A percentile compares a stretch with the other conserved stretches of the same genome.
Evolutionary conservation across 208 protist genomes (phyloP).

Genomic region (Wallacemonas sp.): DNA sequence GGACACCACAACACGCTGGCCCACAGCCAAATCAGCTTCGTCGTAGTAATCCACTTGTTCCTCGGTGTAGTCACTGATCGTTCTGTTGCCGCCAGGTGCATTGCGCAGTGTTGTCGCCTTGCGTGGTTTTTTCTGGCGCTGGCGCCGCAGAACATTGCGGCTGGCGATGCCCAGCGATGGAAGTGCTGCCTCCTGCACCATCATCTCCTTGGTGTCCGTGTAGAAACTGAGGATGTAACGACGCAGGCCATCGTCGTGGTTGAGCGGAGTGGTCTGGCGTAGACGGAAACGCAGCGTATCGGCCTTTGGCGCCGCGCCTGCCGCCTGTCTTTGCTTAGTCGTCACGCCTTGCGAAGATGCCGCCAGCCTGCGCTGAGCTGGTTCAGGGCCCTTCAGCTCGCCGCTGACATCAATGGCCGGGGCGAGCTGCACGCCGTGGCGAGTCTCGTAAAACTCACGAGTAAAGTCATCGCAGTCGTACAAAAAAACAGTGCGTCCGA

Average conservation of each 20-base stretch:
- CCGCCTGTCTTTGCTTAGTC: slow-evolving; percentile 42
- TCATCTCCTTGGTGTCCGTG: slow-evolving; percentile 88
- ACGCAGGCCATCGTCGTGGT: slow-evolving; percentile 47
- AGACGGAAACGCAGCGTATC: slow-evolving; percentile 80
- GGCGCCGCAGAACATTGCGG: slow-evolving; percentile 80
- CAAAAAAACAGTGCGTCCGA: slow-evolving; percentile 77
- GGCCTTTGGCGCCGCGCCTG: slow-evolving; percentile 23
- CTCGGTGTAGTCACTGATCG: slow-evolving; percentile 6
- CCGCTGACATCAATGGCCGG: slow-evolving; percentile 19
- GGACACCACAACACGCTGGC: slow-evolving; percentile 65
- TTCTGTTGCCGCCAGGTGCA: slow-evolving; percentile 17
- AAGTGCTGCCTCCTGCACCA: slow-evolving; percentile 65
- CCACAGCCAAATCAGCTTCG: slow-evolving; percentile 63
- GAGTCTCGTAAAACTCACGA: slow-evolving; percentile 77
- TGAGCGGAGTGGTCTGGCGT: slow-evolving; percentile 43
- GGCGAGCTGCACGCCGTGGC: slow-evolving; percentile 46
- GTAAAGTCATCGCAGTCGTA: slow-evolving; percentile 96
- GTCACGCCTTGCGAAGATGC: slow-evolving; percentile 31
- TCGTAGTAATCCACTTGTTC: slow-evolving; percentile 44
- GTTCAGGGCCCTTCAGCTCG: neutral
- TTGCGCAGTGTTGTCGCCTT: slow-evolving; percentile 34
- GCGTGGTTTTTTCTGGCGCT: slow-evolving; percentile 54
- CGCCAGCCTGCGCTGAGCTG: slow-evolving; percentile 11
- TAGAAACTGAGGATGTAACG: slow-evolving; percentile 83
- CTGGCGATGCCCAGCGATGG: slow-evolving; percentile 71